phyloP scores from a whole-genome alignment of 371 early-diverging fungal species.

The Funneliformis caledonium region DNA sequence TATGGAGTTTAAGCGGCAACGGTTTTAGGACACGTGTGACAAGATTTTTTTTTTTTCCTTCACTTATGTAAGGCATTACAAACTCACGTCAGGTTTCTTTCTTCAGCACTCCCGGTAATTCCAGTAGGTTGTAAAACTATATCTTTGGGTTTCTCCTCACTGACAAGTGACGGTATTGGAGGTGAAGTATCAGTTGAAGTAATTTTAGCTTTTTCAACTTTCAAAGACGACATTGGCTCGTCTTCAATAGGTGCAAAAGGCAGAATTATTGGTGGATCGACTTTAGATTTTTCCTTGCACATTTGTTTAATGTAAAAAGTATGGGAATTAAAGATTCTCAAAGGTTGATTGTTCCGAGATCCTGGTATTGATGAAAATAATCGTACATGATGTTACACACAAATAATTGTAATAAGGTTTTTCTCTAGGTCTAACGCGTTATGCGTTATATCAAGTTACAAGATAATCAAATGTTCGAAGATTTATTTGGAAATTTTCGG shows the following conservation, averaged over 20 bases:
- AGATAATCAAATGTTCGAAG: no score
- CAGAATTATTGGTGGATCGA: background rate
- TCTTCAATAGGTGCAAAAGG: slow-evolving; percentile 19
- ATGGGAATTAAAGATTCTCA: no score
- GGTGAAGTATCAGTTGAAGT: slow-evolving; percentile 28
- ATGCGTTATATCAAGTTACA: no score
- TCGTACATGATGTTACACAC: no score
- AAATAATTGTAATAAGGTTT: no score
- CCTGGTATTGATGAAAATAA: no score
- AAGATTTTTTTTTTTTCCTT: background rate
- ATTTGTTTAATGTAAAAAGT: background rate
- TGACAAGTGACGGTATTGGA: slow-evolving; percentile 20
- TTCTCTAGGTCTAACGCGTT: no score
- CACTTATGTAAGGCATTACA: background rate
- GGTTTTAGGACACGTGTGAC: background rate
- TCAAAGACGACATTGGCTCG: slow-evolving; percentile 20
- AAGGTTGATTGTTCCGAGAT: no score
- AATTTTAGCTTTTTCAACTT: background rate
- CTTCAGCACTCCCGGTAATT: background rate
- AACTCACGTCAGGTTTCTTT: slow-evolving; percentile 39
- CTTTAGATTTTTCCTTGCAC: slow-evolving; percentile 13
- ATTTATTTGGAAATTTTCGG: no score
- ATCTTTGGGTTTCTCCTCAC: slow-evolving; percentile 3
- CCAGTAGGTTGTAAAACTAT: slow-evolving; percentile 13
- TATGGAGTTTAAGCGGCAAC: background rate